These are phyloP conservation scores for Tolypocladium amazonense DNA, from an alignment of 2,329 filamentous ascomycete species.

Conservation along the genomic window DNA sequence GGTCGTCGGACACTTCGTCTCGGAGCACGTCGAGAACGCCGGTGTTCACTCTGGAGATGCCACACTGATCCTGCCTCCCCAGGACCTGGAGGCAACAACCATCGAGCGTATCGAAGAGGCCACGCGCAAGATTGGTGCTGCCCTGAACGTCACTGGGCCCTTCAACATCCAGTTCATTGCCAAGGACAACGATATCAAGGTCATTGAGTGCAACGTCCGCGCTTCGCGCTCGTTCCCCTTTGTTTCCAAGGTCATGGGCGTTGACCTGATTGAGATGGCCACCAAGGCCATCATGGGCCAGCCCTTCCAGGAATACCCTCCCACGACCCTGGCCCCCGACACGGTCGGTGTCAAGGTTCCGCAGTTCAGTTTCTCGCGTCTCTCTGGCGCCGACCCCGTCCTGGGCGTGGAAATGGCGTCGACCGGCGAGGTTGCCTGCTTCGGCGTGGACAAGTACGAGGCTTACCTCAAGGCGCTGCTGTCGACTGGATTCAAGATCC, in stretches of 20 bases:
- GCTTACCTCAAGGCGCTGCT: conserved; percentile 94
- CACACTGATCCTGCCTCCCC: conserved; percentile 86
- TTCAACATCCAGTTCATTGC: conserved; percentile 99
- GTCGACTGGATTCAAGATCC: conserved; percentile 91
- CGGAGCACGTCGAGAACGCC: conserved; percentile 96
- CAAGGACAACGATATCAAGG: conserved; percentile 99
- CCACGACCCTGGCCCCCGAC: conserved; percentile 61
- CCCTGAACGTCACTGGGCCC: conserved; percentile 89
- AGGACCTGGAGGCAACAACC: conserved; percentile 83
- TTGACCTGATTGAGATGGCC: conserved; percentile 96
- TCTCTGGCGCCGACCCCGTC: conserved; percentile 92
- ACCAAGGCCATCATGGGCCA: conserved; percentile 91
- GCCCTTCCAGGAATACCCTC: conserved; percentile 73
- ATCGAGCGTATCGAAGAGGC: conserved; percentile 88
- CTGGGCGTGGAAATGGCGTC: conserved; percentile 98
- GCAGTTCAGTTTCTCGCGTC: conserved; percentile 96
- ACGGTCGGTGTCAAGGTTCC: conserved; percentile 97
- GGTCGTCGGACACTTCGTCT: conserved; percentile 93
- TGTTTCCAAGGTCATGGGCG: conserved; percentile 96
- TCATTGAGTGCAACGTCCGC: conserved; percentile 97
- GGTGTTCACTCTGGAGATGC: conserved; percentile 98
- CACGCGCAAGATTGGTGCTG: conserved; percentile 86
- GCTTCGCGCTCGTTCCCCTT: conserved; percentile 96
- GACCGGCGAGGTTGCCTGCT: conserved; percentile 94
- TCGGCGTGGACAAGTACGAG: conserved; percentile 92